phyloP scores from a whole-genome alignment of 768 basidiomycete genomes.

The Suillus subluteus region DNA sequence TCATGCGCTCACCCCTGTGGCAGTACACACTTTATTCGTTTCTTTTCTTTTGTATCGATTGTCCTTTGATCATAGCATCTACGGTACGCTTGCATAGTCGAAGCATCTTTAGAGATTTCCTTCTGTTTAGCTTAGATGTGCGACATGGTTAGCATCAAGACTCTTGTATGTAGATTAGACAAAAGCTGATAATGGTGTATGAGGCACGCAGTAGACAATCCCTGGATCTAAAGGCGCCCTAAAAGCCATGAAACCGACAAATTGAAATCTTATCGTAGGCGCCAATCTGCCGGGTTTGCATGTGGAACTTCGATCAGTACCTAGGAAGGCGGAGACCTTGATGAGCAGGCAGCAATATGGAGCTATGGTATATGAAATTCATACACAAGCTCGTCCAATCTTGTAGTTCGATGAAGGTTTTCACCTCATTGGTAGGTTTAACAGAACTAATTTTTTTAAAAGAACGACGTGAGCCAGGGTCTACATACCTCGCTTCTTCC shows the following conservation, averaged over 20 bases:
- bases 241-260: not conserved
- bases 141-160: not conserved
- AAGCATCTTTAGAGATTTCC: not conserved
- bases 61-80: not conserved
- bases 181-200: not conserved
- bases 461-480: conserved; percentile 43
- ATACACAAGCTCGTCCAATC: conserved; percentile 53
- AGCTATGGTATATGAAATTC: not conserved
- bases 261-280: conserved; percentile 3
- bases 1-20: not conserved
- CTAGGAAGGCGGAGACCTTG: not conserved
- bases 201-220: conserved; percentile 1
- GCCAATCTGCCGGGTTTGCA: not conserved
- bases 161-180: not conserved
- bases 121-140: conserved; percentile 1
- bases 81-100: not conserved
- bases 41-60: not conserved
- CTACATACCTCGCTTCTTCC: conserved; percentile 50
- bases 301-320: not conserved
- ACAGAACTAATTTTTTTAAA: conserved; percentile 29
- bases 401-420: conserved; percentile 64
- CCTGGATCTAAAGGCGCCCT: not conserved
- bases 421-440: conserved; percentile 42
- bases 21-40: not conserved
- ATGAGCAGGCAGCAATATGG: not conserved